Base-by-base conservation (phyloP, 768 basidiomycete species). In the Lentinus brumalis region DNA sequence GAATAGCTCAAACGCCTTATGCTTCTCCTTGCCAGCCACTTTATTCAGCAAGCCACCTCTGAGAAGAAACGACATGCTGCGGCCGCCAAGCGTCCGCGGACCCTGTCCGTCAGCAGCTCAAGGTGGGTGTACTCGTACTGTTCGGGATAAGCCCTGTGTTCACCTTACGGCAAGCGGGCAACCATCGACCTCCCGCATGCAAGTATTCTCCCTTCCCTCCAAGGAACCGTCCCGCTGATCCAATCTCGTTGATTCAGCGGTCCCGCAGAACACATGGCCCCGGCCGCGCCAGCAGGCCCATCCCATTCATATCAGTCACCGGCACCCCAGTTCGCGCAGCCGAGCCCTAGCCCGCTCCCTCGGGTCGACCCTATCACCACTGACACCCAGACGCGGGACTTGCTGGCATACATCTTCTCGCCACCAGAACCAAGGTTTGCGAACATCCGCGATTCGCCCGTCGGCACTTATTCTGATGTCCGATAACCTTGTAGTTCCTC, bases 41-140 rank as follows among this genome's bases (percentile, higher is more conserved):
- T 77, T 70, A 88, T 92, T 30, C 92, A 93, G 70, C 91, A 92
- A 74, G 89, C 88, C 18, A 93, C 92, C 6, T 88, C 83, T 73
- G 91, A 93, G 76, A 89, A 89, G 79, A 92, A 92, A 73, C 88
- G 90, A 61, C 78, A 74, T 59, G 78, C 81, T 21, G 77, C 81
- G 44, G 73, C 79, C 39, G 76, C 75, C 66, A 85, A 90, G 61
- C 82, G 88, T 70, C 86, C 90, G 26, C 84, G 90, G 67, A 85
- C 86, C 66, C 75, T 83, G 40, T 86, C 78, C 62, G 76, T 53
- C 29, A 52, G 67, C 63, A 66, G 61, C 53, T 31, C 58, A 26
- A 70, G 62, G 69, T 68, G 53, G 42, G 69, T 66, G 14, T 39
- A 15, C 26, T 16, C 53, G 50, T 26, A 47, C 54, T 38, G 47